phyloP scores from a whole-genome alignment of 2,329 filamentous ascomycete genomes.

The Aspergillus sp. region DNA sequence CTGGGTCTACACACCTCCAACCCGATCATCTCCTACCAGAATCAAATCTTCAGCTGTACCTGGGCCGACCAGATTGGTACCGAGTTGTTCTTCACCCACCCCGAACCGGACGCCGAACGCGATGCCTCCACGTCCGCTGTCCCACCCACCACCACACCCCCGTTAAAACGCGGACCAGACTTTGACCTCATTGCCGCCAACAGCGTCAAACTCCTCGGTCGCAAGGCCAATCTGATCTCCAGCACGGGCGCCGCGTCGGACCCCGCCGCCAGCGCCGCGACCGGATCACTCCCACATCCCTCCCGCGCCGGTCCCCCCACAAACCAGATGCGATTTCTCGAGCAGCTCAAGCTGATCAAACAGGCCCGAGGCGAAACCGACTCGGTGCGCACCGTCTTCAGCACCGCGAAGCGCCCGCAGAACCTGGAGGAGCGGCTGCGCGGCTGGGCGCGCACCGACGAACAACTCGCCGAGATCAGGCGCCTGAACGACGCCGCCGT shows the following conservation, averaged over 20 bases:
- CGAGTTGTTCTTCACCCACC: conserved; percentile 68
- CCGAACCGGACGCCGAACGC: conserved; percentile 28
- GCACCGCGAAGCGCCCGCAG: conserved; percentile 33
- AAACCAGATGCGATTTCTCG: conserved; percentile 58
- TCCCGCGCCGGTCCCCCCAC: conserved; percentile 32
- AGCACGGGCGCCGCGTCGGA: conserved; percentile 29
- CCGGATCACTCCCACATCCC: neutral
- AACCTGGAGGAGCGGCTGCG: conserved; percentile 31
- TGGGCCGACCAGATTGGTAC: conserved; percentile 86
- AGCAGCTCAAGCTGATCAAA: conserved; percentile 66
- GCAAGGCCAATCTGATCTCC: conserved; percentile 59
- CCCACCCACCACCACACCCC: conserved; percentile 26
- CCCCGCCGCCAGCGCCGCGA: conserved; percentile 2
- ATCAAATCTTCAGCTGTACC: conserved; percentile 72
- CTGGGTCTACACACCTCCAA: conserved; percentile 75
- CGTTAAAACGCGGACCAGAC: conserved; percentile 40
- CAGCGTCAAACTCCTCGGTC: conserved; percentile 67
- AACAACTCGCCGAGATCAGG: conserved; percentile 36
- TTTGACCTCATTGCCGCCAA: conserved; percentile 73
- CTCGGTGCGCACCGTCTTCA: conserved; percentile 61
- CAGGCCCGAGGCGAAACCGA: conserved; percentile 63
- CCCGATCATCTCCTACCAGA: conserved; percentile 77
- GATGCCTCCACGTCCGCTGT: no score
- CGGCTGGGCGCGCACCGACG: conserved; percentile 39
- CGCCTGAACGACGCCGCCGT: conserved; percentile 35